phyloP scores from a whole-genome alignment of 2,329 filamentous ascomycete genomes.

The Malbranchea zuffiana region DNA sequence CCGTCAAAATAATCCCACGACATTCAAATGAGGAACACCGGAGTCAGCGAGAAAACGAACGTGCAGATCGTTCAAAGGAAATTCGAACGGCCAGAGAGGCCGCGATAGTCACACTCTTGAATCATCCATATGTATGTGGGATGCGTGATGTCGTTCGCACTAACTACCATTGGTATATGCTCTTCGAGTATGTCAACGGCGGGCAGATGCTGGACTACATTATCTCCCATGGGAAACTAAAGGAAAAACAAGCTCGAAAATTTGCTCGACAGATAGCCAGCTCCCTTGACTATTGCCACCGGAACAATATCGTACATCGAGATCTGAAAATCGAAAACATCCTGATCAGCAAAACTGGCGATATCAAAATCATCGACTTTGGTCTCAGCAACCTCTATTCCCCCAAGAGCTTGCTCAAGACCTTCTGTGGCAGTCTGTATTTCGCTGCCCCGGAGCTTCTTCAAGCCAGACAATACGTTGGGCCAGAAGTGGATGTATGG shows the following conservation, averaged over 20 bases:
- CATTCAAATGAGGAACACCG: slow-evolving; percentile 77
- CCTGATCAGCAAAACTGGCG: slow-evolving; percentile 94
- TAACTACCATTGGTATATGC: slow-evolving; percentile 99
- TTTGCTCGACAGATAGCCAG: slow-evolving; percentile 96
- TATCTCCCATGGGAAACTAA: slow-evolving; percentile 91
- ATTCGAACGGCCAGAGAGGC: slow-evolving; percentile 89
- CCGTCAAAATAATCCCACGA: slow-evolving; percentile 92
- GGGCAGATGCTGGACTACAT: slow-evolving; percentile 99
- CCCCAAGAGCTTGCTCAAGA: slow-evolving; percentile 75
- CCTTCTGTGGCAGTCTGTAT: slow-evolving; percentile 94
- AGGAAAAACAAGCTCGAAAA: slow-evolving; percentile 96
- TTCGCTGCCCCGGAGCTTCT: slow-evolving; percentile 93
- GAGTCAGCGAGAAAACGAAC: slow-evolving; percentile 62
- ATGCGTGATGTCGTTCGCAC: slow-evolving; percentile 92
- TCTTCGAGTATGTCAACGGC: slow-evolving; percentile 97
- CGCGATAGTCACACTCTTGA: slow-evolving; percentile 86
- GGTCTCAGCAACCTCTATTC: slow-evolving; percentile 93
- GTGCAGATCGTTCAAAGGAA: slow-evolving; percentile 92
- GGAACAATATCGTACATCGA: slow-evolving; percentile 95
- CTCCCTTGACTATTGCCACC: slow-evolving; percentile 91
- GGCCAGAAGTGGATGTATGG: slow-evolving; percentile 95
- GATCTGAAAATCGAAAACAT: slow-evolving; percentile 99
- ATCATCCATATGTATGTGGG: slow-evolving; percentile 91
- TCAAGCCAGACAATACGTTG: slow-evolving; percentile 87
- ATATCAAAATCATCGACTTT: slow-evolving; percentile 99